Evolutionary conservation across 768 basidiomycete genomes (phyloP).

Genomic region (Pleurotus giganteus): DNA sequence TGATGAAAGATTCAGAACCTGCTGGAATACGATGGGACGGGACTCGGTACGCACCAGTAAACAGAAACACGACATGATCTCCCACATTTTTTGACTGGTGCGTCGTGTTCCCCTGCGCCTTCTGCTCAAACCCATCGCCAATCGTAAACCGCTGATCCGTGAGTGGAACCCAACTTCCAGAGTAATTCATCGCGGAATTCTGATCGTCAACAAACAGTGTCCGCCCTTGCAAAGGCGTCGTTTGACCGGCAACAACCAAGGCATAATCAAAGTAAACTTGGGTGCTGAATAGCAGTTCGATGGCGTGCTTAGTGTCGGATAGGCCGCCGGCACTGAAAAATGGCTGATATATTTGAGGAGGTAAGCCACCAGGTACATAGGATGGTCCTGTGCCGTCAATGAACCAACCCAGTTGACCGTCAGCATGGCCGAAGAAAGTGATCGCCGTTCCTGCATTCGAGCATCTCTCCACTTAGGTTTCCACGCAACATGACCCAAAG

Average conservation of each 20-base stretch:
- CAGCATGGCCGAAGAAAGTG: not conserved
- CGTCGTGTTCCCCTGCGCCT: conserved; percentile 25
- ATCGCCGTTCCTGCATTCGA: conserved; percentile 2
- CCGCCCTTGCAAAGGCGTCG: conserved; percentile 30
- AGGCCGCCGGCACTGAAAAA: conserved; percentile 15
- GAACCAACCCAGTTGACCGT: not conserved
- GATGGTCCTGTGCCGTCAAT: not conserved
- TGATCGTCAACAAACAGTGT: conserved; percentile 38
- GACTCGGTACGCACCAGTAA: conserved; percentile 28
- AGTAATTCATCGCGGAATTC: conserved; percentile 26
- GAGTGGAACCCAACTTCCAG: conserved; percentile 30
- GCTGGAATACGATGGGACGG: not conserved
- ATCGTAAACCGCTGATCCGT: conserved; percentile 24
- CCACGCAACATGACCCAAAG: not conserved
- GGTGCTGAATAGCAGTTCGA: conserved; percentile 25
- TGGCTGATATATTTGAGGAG: not conserved
- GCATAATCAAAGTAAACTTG: conserved; percentile 34
- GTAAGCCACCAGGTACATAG: not conserved
- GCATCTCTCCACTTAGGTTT: not conserved
- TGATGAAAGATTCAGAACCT: conserved; percentile 8
- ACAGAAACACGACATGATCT: conserved; percentile 31
- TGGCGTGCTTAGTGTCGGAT: conserved; percentile 33
- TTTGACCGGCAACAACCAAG: conserved; percentile 33
- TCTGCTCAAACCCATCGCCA: conserved; percentile 14
- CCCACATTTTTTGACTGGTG: conserved; percentile 37